These are phyloP conservation scores for Apiospora arundinis DNA, from an alignment of 2,329 filamentous ascomycete genomes.

Conservation along the genomic window DNA sequence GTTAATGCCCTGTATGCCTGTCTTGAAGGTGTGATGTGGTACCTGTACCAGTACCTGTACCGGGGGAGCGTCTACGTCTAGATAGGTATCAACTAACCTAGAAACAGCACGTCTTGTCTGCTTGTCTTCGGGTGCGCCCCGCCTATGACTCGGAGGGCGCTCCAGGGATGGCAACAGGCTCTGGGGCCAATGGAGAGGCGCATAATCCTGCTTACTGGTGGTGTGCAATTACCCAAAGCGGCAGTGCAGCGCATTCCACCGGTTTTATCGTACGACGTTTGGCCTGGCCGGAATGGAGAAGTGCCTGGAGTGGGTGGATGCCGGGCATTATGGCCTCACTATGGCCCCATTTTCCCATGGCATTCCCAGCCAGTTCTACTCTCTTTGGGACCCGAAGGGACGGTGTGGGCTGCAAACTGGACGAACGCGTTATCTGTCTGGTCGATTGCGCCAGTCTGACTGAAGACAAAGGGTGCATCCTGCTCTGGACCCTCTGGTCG, in stretches of 20 bases:
- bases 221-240: background rate
- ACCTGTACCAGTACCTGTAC: background rate
- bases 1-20: background rate
- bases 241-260: constrained; percentile 9
- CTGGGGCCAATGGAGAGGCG: background rate
- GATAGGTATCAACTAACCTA: no score
- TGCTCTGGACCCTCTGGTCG: background rate
- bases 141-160: constrained; percentile 6
- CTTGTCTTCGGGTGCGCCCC: constrained; percentile 5
- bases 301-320: background rate
- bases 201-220: background rate
- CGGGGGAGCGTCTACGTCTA: no score
- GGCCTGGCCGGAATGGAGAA: constrained; percentile 10
- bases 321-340: constrained; percentile 17
- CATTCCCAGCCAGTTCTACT: background rate
- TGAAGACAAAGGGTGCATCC: background rate
- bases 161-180: background rate
- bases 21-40: background rate
- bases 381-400: background rate
- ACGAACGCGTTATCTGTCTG: background rate
- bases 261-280: constrained; percentile 6
- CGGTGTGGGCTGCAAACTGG: background rate
- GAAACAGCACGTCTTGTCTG: background rate
- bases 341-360: constrained; percentile 3
- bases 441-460: background rate